phyloP scores from a whole-genome alignment of 2,329 filamentous ascomycete genomes.

The Phaeomoniella chlamydospora region DNA sequence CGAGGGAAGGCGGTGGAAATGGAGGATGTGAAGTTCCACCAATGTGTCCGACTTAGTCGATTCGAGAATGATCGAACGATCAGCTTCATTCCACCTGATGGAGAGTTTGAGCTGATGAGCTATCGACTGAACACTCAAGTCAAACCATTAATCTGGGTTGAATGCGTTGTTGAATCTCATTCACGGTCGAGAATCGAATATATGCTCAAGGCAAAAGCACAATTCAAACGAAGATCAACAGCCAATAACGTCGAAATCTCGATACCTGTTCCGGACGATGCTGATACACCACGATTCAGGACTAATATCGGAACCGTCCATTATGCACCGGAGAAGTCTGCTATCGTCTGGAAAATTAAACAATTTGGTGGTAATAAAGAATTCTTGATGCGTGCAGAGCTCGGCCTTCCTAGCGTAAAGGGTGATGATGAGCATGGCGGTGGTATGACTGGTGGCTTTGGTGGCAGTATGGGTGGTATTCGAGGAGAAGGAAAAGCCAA shows the following conservation, averaged over 20 bases:
- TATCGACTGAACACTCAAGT: constrained; percentile 98
- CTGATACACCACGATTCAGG: constrained; percentile 86
- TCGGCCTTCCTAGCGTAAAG: constrained; percentile 83
- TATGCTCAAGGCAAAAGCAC: constrained; percentile 55
- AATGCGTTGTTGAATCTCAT: constrained; percentile 93
- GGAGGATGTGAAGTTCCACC: constrained; percentile 99
- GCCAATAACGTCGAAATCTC: constrained; percentile 98
- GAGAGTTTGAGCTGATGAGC: constrained; percentile 98
- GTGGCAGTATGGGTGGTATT: constrained; percentile 89
- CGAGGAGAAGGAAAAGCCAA: constrained; percentile 72
- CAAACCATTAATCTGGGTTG: constrained; percentile 97
- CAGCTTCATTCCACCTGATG: constrained; percentile 95
- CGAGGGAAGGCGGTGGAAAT: constrained; percentile 96
- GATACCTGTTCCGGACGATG: constrained; percentile 93
- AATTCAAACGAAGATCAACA: constrained; percentile 95
- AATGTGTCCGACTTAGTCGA: constrained; percentile 85
- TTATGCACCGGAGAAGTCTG: constrained; percentile 92
- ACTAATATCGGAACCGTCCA: constrained; percentile 96
- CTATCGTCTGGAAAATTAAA: constrained; percentile 99
- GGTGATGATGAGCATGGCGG: constrained; percentile 92
- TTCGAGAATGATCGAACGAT: constrained; percentile 99
- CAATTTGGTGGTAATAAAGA: constrained; percentile 98
- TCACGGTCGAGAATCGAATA: constrained; percentile 80
- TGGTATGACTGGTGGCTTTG: constrained; percentile 95
- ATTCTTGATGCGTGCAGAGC: constrained; percentile 94